Conservation (phyloP, 176 grass and related monocot species). For the Triticum monococcum region DNA sequence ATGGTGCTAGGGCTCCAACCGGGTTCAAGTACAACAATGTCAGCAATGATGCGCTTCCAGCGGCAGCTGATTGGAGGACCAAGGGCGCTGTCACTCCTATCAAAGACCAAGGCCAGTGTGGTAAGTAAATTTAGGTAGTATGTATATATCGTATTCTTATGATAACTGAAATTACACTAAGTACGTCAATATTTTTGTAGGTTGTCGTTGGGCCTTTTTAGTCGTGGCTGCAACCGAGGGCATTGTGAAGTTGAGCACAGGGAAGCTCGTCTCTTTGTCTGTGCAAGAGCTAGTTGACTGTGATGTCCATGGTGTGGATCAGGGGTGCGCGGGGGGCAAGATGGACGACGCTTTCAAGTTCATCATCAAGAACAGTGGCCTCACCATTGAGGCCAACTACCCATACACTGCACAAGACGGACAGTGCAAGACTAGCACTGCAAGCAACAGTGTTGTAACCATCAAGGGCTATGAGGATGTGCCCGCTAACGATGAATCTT, state of each 20-base stretch:
- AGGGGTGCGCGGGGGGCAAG: background rate
- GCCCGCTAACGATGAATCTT: background rate
- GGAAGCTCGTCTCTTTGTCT: background rate
- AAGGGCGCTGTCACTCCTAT: background rate
- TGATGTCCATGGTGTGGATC: background rate
- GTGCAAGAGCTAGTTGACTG: background rate
- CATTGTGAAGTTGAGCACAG: background rate
- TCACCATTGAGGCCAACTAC: background rate
- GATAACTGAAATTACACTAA: background rate
- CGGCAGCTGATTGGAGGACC: background rate
- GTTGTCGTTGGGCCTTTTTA: too few relatives aligned
- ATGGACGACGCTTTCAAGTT: background rate
- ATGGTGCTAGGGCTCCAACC: background rate
- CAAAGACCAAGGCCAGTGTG: background rate
- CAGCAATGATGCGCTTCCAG: background rate
- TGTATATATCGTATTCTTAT: background rate
- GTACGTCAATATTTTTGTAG: background rate
- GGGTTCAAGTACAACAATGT: background rate
- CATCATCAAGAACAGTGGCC: too few relatives aligned
- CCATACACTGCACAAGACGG: background rate
- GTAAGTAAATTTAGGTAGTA: background rate
- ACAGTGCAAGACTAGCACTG: background rate
- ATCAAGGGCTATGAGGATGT: background rate
- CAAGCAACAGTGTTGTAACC: background rate
- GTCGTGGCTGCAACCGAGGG: background rate